Base-by-base conservation (phyloP, 2,329 filamentous ascomycete genomes). In the Fusarium poae region DNA sequence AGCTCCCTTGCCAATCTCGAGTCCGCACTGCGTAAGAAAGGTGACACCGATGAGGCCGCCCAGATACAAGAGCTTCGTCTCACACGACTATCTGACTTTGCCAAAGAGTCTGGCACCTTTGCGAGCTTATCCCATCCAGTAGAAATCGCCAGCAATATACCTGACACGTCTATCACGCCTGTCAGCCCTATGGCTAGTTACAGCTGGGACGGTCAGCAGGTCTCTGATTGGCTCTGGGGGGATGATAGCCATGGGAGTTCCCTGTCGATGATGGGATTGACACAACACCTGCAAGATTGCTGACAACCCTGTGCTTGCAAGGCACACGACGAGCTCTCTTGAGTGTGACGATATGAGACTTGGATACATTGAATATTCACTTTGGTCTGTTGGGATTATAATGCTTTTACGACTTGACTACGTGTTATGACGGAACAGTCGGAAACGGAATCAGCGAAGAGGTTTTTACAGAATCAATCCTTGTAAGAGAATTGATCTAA, bases 1-100 rank as follows among this genome's bases (percentile, higher is more conserved):
- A 75, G 75, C 6, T 76, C 76, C n/a, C 63, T 79, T n/a, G 74
- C 76, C 18, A 79, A 79, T 56, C 68, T 79, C 23, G 77, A 79
- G 52, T 73, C 61, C 12, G 71, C 75, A 6, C 61, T 77, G 21
- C 65, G 59, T 46, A 72, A 71, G 48, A 55, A 65, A 30, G 66
- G 74, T 53, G 65, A 67, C 50, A 61, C 42, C 16, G 72, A 63
- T 18, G 76, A 75, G 45, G 77, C 77, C 30, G 65, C 61, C 21
- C 71, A 68, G 15, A 65, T 78, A 29, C 68, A 72, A 11, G 61
- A 72, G 48, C 75, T 77, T 40, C 74, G 77, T 13, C 72, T 78
- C 42, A 51, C 64, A 23, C 74, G 75, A 18, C 55, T 78, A 30
- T 70, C 68, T 21, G 67, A 71, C 25, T 79, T 79, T 61, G 77